Percentiles rank a stretch among this genome's conserved stretches.
These are phyloP conservation scores for Cichorium intybus DNA, from an alignment of 140 eudicot genomes.

Conservation along the genomic window DNA sequence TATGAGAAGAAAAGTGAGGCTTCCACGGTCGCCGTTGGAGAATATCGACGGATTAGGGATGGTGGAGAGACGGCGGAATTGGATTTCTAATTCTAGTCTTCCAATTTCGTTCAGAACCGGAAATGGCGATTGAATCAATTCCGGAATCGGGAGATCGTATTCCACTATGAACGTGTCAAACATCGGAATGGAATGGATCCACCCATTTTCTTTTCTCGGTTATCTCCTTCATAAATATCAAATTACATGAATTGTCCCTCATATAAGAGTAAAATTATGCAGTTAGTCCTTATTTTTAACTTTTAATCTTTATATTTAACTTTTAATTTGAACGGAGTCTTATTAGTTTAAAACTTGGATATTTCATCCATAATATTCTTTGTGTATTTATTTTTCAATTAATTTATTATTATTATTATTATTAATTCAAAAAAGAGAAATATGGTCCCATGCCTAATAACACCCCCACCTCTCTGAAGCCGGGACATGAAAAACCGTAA, in stretches of 20 bases:
- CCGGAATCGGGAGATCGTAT: conserved; percentile 22
- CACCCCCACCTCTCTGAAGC: no score
- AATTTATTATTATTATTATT: no score
- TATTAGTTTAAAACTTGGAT: no score
- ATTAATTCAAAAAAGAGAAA: no score
- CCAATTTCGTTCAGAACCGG: conserved; percentile 22
- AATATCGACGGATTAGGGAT: conserved; percentile 24
- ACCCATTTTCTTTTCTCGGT: neutral
- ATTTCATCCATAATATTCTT: no score
- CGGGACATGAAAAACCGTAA: no score
- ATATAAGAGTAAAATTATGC: neutral
- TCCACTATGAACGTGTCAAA: conserved; percentile 17
- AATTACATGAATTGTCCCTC: no score
- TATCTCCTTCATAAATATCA: neutral
- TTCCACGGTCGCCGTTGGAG: conserved; percentile 13
- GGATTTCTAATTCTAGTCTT: conserved; percentile 10
- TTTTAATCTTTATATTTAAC: no score
- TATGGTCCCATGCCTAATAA: no score
- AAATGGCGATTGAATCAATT: conserved; percentile 29
- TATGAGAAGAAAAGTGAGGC: neutral
- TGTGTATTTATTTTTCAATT: no score
- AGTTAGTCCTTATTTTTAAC: no score
- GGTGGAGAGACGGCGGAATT: conserved; percentile 26
- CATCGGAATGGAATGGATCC: conserved; percentile 29
- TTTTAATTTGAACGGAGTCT: no score